Evolutionary conservation across 352 stramenopile genomes (phyloP), one percentile per base, ranked within the genome.

Genomic region (Pythium rhizo-oryzae): DNA sequence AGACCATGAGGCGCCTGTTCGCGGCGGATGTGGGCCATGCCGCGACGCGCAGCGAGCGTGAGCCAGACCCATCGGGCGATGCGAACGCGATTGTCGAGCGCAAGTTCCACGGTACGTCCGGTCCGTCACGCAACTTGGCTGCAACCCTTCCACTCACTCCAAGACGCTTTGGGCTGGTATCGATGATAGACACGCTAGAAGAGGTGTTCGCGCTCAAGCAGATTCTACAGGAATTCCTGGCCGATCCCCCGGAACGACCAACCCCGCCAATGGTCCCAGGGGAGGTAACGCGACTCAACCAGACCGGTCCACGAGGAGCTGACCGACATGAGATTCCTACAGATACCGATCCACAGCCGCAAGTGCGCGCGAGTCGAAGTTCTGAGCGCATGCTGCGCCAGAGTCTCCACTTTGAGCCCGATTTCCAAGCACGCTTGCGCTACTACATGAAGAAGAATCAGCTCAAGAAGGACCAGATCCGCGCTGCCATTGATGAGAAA

Each of bases 361-460:
- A 41, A 28, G 55, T 71, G 24, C 72, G 67, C 9, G 53, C 57
- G 15, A 81, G 65, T 30, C 66, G 65, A 23, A 56, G 41, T 3
- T 92, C 84, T 0, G 67, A 72, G 56, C 65, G 77, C 24, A 65
- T 90, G 15, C 62, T 90, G 35, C 71, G 72, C 13, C 67, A 71
- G 52, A 91, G 82, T 49, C 44, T 67, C 19, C 80, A 76, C 44
- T 89, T 87, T 46, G 80, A 91, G 49, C 74, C 80, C 0, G 71
- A 91, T 46, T 91, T 93, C 46, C 84, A 91, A 37, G 70, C 67
- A 15, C 81, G 84, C 9, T 81, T 93, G 77, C 77, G 74, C 23
- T 66, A 80, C 25, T 89, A 84, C 33, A 63, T 84, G 54, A 30
- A 43, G 15, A 65, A 76, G 50, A 81, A 72, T 25, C 63, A 78